phyloP scores from a whole-genome alignment of 2,329 filamentous ascomycete genomes.

The Sporothrix schenckii region DNA sequence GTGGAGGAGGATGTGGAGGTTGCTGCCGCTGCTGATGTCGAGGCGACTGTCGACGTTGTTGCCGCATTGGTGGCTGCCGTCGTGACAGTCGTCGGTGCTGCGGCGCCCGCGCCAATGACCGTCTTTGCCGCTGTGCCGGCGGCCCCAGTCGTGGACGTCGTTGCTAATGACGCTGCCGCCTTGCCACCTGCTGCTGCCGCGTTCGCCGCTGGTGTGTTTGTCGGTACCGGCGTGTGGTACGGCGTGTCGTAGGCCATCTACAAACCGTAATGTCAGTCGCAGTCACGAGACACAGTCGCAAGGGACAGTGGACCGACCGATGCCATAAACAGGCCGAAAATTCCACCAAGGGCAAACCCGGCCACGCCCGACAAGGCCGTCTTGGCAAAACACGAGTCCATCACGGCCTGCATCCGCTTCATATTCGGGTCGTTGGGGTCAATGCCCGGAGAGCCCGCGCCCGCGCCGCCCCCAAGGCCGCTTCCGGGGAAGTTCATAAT shows the following conservation, averaged over 20 bases:
- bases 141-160: background rate
- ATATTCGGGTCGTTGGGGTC: conserved; percentile 55
- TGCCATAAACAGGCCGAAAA: conserved; percentile 98
- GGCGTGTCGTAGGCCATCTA: conserved; percentile 99
- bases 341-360: conserved; percentile 89
- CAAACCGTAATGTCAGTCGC: background rate
- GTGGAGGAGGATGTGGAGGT: conserved; percentile 10
- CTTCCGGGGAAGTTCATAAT: conserved; percentile 40
- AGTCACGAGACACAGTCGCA: background rate
- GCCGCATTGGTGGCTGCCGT: conserved; percentile 8
- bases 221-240: conserved; percentile 56
- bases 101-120: conserved; percentile 2
- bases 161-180: conserved; percentile 21
- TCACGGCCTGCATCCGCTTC: conserved; percentile 75
- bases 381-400: conserved; percentile 93
- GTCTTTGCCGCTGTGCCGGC: conserved; percentile 4
- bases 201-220: conserved; percentile 31
- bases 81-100: conserved; percentile 20
- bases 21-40: conserved; percentile 9
- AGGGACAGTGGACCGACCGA: conserved; percentile 59
- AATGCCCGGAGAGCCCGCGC: conserved; percentile 37
- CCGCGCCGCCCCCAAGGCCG: conserved; percentile 43
- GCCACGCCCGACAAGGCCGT: conserved; percentile 86
- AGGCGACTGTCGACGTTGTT: conserved; percentile 20
- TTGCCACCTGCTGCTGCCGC: conserved; percentile 21